Evolutionary conservation across 78 protist species (phyloP).

Genomic region (Protostelium mycophagum): DNA sequence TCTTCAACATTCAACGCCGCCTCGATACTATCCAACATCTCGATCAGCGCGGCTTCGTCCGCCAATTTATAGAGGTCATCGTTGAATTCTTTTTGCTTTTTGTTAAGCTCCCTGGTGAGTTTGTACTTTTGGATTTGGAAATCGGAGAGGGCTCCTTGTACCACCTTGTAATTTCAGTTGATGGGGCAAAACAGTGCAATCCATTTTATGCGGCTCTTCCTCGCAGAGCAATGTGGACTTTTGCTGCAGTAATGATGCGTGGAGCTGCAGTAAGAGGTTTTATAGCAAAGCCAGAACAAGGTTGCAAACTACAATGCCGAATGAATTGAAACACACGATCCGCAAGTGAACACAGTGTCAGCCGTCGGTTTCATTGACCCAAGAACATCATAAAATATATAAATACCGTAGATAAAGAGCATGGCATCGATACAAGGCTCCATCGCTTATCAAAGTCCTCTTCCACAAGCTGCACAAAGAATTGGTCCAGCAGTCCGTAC

Average conservation of each 20-base stretch:
- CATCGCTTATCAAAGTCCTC: neutral
- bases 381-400: no score
- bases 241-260: no score
- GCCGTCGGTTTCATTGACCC: neutral
- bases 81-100: neutral
- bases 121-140: neutral
- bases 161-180: no score
- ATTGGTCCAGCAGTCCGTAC: neutral
- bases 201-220: no score
- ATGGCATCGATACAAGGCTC: neutral
- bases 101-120: neutral
- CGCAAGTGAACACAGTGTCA: neutral
- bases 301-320: no score
- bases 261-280: no score
- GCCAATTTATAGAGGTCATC: neutral
- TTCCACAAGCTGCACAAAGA: neutral
- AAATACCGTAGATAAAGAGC: neutral
- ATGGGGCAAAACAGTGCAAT: no score
- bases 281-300: no score
- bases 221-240: no score
- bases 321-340: no score
- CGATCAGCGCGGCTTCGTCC: neutral
- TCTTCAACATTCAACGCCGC: neutral
- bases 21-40: neutral
- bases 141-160: neutral